Base-by-base conservation (phyloP, 1,284 basidiomycete genomes). In the Microbotryum silenes-acaulis region DNA sequence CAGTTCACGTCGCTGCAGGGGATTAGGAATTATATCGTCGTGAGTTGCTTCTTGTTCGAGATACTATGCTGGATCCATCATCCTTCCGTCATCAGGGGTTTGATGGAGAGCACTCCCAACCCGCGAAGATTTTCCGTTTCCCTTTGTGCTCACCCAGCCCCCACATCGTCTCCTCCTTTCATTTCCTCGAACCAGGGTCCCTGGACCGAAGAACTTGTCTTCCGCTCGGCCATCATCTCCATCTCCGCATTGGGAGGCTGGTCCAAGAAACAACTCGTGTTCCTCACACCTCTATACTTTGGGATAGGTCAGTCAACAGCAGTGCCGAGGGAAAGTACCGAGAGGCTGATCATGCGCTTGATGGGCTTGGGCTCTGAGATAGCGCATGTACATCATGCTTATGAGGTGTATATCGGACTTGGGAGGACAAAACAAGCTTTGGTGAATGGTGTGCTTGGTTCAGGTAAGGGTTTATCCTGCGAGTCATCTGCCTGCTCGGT, bases 311-410 rank as follows among this genome's bases (percentile, higher is more conserved):
- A 31, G 85, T 42, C 37, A 14, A 42, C 5, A 6, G 37, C 37
- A 42, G 12, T 42, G 14, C 37, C 37, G 37, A 42, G 37, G 14
- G 37, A 42, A 42, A 42, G 37, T 18, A 42, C 37, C 37, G 37
- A 18, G 16, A 25, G 37, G 37, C 37, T 42, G 37, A 42, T 18
- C 12, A 42, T 51, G 42, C 55, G 57, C 10, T 57, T 18, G 51
- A 49, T n/a, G 46, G 31, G 51, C 21, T 31, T 31, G 31, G 8
- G 7, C 7, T 31, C 9, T 31, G 31, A 7, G 31, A 31, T 67
- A 91, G 94, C 94, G 0, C 94, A 98, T 73, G 76, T 86, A 0
- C 94, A 98, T 73, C 94, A 97, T 71, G 89, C 86, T 18, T 88
- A 85, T 80, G 93, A 97, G 61, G 80, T 79, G 0, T 97, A 85